phyloP scores from a whole-genome alignment of 148 eudicot genomes.

The Agrostemma githago region DNA sequence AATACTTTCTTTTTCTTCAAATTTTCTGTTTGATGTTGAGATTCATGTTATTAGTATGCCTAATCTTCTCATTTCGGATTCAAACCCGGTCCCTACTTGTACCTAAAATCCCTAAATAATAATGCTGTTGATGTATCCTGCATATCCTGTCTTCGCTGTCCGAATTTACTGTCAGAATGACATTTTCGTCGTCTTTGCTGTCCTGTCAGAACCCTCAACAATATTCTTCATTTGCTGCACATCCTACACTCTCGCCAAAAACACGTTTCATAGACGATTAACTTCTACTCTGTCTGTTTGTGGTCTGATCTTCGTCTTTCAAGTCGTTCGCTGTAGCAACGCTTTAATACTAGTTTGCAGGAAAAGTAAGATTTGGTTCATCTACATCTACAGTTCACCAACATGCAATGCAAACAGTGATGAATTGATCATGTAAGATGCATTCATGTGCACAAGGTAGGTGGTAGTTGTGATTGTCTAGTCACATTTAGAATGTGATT shows the following conservation, averaged over 20 bases:
- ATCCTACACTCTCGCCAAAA: no score
- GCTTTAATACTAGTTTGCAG: background rate
- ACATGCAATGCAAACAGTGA: no score
- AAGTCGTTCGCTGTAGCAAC: no score
- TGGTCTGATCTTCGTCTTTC: no score
- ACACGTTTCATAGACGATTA: no score
- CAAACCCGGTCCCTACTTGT: conserved; percentile 6
- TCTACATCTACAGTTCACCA: no score
- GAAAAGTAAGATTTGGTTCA: background rate
- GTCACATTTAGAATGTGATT: conserved; percentile 10
- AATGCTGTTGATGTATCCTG: conserved; percentile 14
- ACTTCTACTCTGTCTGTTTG: no score
- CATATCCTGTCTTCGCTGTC: conserved; percentile 3
- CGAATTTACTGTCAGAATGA: no score
- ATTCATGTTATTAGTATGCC: background rate
- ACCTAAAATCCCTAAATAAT: background rate
- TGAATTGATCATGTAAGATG: background rate
- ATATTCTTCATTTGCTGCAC: background rate
- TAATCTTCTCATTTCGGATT: background rate
- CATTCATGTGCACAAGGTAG: background rate
- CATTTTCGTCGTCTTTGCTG: no score
- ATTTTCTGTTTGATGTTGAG: conserved; percentile 4
- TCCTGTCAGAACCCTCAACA: no score
- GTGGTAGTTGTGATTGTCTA: conserved; percentile 6
- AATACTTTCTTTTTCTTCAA: background rate